phyloP scores from a whole-genome alignment of 176 grass and related monocot species.

The Eleusine coracana region DNA sequence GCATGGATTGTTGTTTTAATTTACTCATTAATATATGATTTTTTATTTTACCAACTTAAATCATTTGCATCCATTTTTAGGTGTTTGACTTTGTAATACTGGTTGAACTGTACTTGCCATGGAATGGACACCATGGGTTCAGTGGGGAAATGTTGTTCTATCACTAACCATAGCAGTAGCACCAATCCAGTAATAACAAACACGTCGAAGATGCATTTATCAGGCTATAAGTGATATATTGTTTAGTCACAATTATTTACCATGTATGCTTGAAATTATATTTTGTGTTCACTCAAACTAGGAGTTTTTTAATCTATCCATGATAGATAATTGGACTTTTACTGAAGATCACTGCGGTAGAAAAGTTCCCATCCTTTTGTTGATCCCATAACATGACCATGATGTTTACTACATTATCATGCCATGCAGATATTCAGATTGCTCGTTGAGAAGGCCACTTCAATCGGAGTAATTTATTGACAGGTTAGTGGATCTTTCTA shows the following conservation, averaged over 20 bases:
- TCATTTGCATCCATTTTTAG: slow-evolving; percentile 41
- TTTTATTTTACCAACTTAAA: neutral
- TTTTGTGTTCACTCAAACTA: neutral
- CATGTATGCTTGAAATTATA: neutral
- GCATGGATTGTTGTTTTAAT: neutral
- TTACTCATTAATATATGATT: neutral
- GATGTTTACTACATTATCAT: neutral
- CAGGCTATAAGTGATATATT: neutral
- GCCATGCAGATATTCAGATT: slow-evolving; percentile 59
- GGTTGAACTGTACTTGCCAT: slow-evolving; percentile 74
- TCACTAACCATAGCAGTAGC: neutral
- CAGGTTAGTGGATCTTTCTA: no score
- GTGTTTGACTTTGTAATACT: slow-evolving; percentile 82
- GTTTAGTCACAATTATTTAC: neutral
- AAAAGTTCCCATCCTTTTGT: neutral
- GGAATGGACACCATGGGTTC: slow-evolving; percentile 84
- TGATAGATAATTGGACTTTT: slow-evolving; percentile 68
- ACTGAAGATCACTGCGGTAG: slow-evolving; percentile 71
- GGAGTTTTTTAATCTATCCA: neutral
- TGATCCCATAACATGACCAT: neutral
- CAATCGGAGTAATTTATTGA: no score
- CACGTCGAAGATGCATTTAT: neutral
- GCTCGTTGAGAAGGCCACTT: slow-evolving; percentile 53
- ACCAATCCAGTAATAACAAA: neutral
- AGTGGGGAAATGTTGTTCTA: slow-evolving; percentile 36